These are phyloP conservation scores for Hanseniaspora taiwanica DNA, from an alignment of 805 yeast genomes.

Conservation along the genomic window DNA sequence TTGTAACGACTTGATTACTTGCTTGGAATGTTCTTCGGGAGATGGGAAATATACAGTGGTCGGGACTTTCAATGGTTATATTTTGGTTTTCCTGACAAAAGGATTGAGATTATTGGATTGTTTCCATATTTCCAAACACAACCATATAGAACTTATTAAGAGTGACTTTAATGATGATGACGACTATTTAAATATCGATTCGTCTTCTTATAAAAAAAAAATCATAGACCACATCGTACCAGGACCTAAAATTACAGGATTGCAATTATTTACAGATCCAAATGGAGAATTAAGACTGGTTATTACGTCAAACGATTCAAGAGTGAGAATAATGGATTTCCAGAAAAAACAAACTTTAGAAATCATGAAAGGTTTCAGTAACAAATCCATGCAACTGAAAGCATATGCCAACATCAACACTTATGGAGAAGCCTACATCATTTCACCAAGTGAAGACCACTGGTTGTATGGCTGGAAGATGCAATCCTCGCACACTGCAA, in stretches of 20 bases:
- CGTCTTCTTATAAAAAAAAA: no score
- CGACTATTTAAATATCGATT: no score
- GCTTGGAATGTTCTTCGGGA: slow-evolving; percentile 57
- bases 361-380: slow-evolving; percentile 60
- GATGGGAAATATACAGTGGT: slow-evolving; percentile 44
- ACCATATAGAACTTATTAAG: slow-evolving; percentile 15
- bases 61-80: slow-evolving; percentile 71
- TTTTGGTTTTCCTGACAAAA: slow-evolving; percentile 47
- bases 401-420: slow-evolving; percentile 27
- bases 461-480: slow-evolving; percentile 74
- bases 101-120: slow-evolving; percentile 38
- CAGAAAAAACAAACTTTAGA: slow-evolving; percentile 42
- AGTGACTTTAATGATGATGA: no score
- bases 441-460: slow-evolving; percentile 80
- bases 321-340: slow-evolving; percentile 52
- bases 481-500: slow-evolving; percentile 14
- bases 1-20: slow-evolving; percentile 57
- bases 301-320: slow-evolving; percentile 73
- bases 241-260: slow-evolving; percentile 64
- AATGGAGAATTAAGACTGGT: slow-evolving; percentile 28
- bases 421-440: slow-evolving; percentile 28
- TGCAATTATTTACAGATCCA: slow-evolving; percentile 33
- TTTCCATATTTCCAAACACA: slow-evolving; percentile 26
- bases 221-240: slow-evolving; percentile 8
- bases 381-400: slow-evolving; percentile 55